Evolutionary conservation across 495 filamentous ascomycete genomes (phyloP), one percentile per base, ranked within the genome.

Genomic region (Podospora australis): DNA sequence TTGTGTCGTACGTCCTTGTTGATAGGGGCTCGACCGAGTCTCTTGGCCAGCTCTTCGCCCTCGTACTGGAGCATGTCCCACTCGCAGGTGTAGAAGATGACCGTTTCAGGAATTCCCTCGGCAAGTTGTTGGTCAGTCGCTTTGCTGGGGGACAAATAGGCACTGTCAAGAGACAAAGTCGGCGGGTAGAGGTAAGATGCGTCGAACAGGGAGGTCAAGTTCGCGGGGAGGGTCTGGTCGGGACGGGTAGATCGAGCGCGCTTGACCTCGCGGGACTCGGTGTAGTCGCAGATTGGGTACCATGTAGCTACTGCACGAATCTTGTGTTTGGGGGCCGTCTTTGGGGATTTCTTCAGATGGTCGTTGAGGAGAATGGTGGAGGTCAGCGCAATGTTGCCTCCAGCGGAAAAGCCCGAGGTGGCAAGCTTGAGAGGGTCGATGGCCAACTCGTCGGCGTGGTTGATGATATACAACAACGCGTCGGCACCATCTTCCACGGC

Each of bases 11-110:
- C 82, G 4, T 72, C 74, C 66, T 90, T 92, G 14, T 75, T 75
- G 16, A 87, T 68, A 0, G 71, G 73, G 41, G 75, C 62, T 7
- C 56, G 49, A 17, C 50, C 50, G 39, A 96, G 59, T 3, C 88
- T 71, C 22, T 76, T 70, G 6, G 82, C 75, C 43, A 95, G 82
- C 13, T 68, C 60, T 55, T 87, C 74, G 2, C 83, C 89, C 62
- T 96, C 91, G 2, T 76, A 75, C 29, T 89, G 70, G 20, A 96
- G 66, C 86, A 95, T 92, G 58, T 96, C 90, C 80, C 83, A 94
- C 66, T 96, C 90, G 65, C 88, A 95, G 9, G 86, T 81, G 53
- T 82, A 87, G 36, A 96, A 64, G 3, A 77, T 58, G 14, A 78
- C 62, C 4, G 79, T 74, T 0, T 71, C 62, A 4, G 71, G 74